Conservation (phyloP, 2,329 filamentous ascomycete species). For the Ophiostoma ips region DNA sequence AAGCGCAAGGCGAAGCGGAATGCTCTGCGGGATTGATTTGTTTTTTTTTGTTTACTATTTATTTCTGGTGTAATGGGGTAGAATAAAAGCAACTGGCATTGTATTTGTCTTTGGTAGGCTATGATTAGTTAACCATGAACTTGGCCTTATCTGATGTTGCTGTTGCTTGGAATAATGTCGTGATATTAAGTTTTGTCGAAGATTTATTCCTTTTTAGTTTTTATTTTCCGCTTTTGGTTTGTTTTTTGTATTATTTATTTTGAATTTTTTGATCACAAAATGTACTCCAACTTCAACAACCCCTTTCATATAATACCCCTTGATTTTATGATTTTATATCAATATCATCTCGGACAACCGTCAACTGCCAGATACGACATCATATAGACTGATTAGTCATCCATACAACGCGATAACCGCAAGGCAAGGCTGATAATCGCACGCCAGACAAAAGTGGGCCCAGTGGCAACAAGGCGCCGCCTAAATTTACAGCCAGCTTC, state of each 20-base stretch:
- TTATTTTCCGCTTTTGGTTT: too few relatives aligned
- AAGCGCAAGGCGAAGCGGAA: conserved; percentile 17
- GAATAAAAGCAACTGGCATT: neutral
- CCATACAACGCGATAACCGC: neutral
- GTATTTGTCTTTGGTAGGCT: neutral
- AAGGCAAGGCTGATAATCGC: neutral
- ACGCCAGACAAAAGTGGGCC: neutral
- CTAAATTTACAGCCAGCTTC: neutral
- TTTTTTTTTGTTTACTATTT: neutral
- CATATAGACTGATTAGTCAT: too few relatives aligned
- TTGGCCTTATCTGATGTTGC: neutral
- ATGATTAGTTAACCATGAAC: neutral
- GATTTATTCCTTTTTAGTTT: too few relatives aligned
- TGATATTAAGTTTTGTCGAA: too few relatives aligned
- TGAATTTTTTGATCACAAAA: too few relatives aligned
- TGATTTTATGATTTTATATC: too few relatives aligned
- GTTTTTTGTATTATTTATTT: neutral
- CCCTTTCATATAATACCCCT: too few relatives aligned
- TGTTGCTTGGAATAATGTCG: too few relatives aligned
- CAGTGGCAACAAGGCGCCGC: neutral
- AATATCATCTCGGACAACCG: too few relatives aligned
- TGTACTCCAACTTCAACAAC: too few relatives aligned
- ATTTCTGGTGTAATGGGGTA: neutral
- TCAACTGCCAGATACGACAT: too few relatives aligned
- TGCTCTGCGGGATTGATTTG: neutral